Conservation (phyloP, 345 rosid genomes). For the Cardiospermum halicacabum region DNA sequence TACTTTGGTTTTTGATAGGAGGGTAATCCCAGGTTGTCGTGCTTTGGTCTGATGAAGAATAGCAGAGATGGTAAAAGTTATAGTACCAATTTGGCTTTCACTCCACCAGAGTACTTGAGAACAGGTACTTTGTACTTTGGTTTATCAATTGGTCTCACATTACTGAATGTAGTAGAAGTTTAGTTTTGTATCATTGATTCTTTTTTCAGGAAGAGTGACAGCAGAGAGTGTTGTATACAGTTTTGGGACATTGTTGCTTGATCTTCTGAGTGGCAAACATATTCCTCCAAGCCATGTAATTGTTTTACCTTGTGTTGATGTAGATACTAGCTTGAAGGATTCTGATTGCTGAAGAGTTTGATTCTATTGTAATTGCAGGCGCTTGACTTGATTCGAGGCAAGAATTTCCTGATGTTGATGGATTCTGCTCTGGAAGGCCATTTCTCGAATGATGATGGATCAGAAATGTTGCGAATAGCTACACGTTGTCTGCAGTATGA, state of each 20-base stretch:
- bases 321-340: not conserved
- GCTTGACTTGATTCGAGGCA: slow-evolving; percentile 85
- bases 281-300: slow-evolving; percentile 98
- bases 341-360: not conserved
- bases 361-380: slow-evolving; percentile 56
- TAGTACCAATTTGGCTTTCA: slow-evolving; percentile 92
- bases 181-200: slow-evolving; percentile 2
- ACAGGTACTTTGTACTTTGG: slow-evolving; percentile 37
- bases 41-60: slow-evolving; percentile 95
- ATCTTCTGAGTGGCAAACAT: slow-evolving; percentile 96
- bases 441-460: slow-evolving; percentile 91
- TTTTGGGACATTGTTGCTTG: slow-evolving; percentile 92
- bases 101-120: slow-evolving; percentile 94
- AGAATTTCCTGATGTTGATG: slow-evolving; percentile 89
- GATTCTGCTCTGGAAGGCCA: slow-evolving; percentile 96
- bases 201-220: slow-evolving; percentile 77
- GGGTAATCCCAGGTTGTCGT: slow-evolving; percentile 88
- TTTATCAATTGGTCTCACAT: too few relatives aligned
- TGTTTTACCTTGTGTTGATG: slow-evolving; percentile 8
- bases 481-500: slow-evolving; percentile 85
- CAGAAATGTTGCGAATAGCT: slow-evolving; percentile 79
- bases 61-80: slow-evolving; percentile 94
- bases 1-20: too few relatives aligned
- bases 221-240: slow-evolving; percentile 92
- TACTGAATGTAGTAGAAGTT: not conserved